phyloP scores from a whole-genome alignment of 2,329 filamentous ascomycete species.

The Penicillium palitans region DNA sequence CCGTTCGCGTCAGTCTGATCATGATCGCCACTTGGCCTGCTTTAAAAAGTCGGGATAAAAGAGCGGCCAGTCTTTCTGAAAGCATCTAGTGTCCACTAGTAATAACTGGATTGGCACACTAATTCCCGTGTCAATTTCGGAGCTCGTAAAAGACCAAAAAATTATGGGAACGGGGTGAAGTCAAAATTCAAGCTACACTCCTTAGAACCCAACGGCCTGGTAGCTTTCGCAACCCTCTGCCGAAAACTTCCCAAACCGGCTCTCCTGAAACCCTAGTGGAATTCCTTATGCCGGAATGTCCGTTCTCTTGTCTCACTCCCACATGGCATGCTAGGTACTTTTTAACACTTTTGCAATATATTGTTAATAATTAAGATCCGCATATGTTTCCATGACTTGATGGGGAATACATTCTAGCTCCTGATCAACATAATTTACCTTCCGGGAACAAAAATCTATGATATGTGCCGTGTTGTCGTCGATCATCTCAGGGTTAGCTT shows the following conservation, averaged over 20 bases:
- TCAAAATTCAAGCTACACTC: neutral
- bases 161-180: neutral
- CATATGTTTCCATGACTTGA: neutral
- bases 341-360: neutral
- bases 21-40: neutral
- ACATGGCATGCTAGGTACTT: neutral
- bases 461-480: neutral
- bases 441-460: neutral
- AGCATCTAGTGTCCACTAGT: neutral
- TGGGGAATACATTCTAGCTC: neutral
- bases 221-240: neutral
- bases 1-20: neutral
- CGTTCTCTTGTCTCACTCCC: neutral
- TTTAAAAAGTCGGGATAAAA: too few species aligned
- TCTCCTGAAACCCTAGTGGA: neutral
- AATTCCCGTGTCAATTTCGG: neutral
- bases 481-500: neutral
- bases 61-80: neutral
- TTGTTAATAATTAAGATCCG: neutral
- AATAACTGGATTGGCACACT: neutral
- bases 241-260: neutral
- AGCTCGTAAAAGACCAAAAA: neutral
- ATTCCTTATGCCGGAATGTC: neutral
- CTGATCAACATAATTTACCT: neutral
- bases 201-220: neutral